Percentiles rank a stretch among this genome's conserved stretches.
Evolutionary conservation across 495 filamentous ascomycete genomes (phyloP).

Genomic region (Lentithecium fluviatile): DNA sequence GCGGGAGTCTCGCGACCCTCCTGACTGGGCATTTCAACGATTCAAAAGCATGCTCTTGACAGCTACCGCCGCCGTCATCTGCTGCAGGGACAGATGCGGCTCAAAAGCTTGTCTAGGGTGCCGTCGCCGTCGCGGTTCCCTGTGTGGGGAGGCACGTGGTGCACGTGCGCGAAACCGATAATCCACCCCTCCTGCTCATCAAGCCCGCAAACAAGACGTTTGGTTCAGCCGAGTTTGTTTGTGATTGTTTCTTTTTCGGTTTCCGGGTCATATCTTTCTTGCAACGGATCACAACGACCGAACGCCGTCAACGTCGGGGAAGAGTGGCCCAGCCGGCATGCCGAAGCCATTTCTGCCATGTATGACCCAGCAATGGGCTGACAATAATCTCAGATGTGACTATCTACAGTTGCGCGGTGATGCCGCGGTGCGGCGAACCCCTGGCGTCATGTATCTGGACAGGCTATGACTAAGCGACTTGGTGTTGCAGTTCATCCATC

Average conservation of each 20-base stretch:
- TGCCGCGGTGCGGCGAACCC: neutral
- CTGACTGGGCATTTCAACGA: neutral
- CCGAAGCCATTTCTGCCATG: neutral
- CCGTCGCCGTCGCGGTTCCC: slow-evolving; percentile 17
- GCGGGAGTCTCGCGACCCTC: slow-evolving; percentile 11
- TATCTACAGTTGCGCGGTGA: neutral
- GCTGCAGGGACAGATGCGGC: slow-evolving; percentile 37
- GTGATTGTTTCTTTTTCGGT: too few relatives aligned
- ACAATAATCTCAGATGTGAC: neutral
- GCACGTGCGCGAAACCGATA: slow-evolving; percentile 19
- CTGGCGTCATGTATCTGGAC: slow-evolving; percentile 3
- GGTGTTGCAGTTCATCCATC: slow-evolving; percentile 11
- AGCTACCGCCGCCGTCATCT: slow-evolving; percentile 29
- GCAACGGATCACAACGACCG: too few relatives aligned
- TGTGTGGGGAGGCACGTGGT: slow-evolving; percentile 30
- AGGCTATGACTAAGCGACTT: slow-evolving; percentile 17
- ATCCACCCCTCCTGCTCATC: neutral
- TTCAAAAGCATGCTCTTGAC: slow-evolving; percentile 2
- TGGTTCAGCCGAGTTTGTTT: too few relatives aligned
- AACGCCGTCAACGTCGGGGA: too few relatives aligned
- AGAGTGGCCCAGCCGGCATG: too few relatives aligned
- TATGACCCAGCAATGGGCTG: neutral
- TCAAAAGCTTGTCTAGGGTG: slow-evolving; percentile 31
- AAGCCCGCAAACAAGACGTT: neutral
- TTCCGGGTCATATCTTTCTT: too few relatives aligned